A percentile compares a stretch with the other conserved stretches of the same genome.
Evolutionary conservation across 1,284 basidiomycete genomes (phyloP).

Genomic region (Cutaneotrichosporon cavernicola): DNA sequence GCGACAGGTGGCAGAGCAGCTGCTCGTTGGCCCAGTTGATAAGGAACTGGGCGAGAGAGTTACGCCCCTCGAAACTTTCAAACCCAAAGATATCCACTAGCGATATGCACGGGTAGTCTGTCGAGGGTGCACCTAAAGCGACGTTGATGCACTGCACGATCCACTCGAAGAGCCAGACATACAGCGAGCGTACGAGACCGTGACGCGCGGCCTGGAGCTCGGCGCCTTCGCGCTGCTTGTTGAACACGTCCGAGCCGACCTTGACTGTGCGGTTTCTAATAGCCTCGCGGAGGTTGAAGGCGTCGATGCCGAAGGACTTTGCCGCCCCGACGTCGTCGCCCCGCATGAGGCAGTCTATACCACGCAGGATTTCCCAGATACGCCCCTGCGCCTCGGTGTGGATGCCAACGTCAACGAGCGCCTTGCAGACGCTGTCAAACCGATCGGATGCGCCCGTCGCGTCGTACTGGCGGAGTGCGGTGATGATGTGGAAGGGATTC

Average conservation of each 20-base stretch:
- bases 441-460: constrained; percentile 14
- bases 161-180: constrained; percentile 25
- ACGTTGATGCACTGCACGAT: constrained; percentile 22
- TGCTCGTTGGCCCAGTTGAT: constrained; percentile 32
- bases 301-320: constrained; percentile 16
- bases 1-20: constrained; percentile 22
- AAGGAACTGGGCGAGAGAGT: constrained; percentile 26
- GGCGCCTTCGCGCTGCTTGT: constrained; percentile 19
- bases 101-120: constrained; percentile 19
- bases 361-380: constrained; percentile 23
- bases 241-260: constrained; percentile 20
- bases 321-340: constrained; percentile 17
- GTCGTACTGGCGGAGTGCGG: constrained; percentile 17
- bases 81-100: constrained; percentile 28
- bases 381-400: constrained; percentile 16
- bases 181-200: constrained; percentile 26
- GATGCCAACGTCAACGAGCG: constrained; percentile 18
- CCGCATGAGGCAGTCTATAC: constrained; percentile 21
- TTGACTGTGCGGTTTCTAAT: constrained; percentile 23
- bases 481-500: constrained; percentile 26
- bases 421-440: constrained; percentile 16
- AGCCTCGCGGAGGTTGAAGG: constrained; percentile 16
- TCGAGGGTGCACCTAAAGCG: constrained; percentile 18
- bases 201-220: constrained; percentile 23
- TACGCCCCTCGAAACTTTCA: constrained; percentile 21